Evolutionary conservation across 2,329 filamentous ascomycete species (phyloP).

Genomic region (Exserohilum turcica): DNA sequence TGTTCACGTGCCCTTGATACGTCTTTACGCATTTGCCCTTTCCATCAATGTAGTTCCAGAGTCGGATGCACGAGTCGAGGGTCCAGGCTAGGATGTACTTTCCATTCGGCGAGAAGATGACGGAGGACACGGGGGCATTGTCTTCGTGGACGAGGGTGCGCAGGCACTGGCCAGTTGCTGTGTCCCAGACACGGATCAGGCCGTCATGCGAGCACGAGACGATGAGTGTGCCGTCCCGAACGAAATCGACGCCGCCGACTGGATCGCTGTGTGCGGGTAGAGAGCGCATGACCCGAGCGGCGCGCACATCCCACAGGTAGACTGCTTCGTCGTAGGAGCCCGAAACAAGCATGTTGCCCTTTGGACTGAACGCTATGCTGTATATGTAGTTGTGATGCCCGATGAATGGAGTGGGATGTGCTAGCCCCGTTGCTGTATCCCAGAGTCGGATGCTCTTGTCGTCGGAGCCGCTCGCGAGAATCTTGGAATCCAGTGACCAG

Average conservation of each 20-base stretch:
- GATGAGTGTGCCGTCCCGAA: constrained; percentile 87
- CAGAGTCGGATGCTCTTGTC: constrained; percentile 95
- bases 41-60: constrained; percentile 95
- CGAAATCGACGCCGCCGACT: constrained; percentile 91
- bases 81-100: constrained; percentile 91
- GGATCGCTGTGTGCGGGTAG: constrained; percentile 95
- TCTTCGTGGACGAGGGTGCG: constrained; percentile 96
- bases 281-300: constrained; percentile 84
- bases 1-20: constrained; percentile 89
- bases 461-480: constrained; percentile 88
- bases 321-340: constrained; percentile 97
- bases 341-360: constrained; percentile 94
- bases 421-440: constrained; percentile 69
- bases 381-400: constrained; percentile 98
- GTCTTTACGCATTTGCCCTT: constrained; percentile 92
- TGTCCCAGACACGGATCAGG: constrained; percentile 82
- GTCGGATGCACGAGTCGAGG: constrained; percentile 82
- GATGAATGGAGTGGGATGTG: constrained; percentile 66
- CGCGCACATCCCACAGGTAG: constrained; percentile 93
- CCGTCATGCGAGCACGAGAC: constrained; percentile 92
- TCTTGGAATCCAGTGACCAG: constrained; percentile 90
- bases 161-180: constrained; percentile 90
- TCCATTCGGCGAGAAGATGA: constrained; percentile 92
- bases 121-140: constrained; percentile 84
- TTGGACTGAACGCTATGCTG: constrained; percentile 92